phyloP scores from a whole-genome alignment of 768 basidiomycete genomes.

The Pulveroboletus ravenelii region DNA sequence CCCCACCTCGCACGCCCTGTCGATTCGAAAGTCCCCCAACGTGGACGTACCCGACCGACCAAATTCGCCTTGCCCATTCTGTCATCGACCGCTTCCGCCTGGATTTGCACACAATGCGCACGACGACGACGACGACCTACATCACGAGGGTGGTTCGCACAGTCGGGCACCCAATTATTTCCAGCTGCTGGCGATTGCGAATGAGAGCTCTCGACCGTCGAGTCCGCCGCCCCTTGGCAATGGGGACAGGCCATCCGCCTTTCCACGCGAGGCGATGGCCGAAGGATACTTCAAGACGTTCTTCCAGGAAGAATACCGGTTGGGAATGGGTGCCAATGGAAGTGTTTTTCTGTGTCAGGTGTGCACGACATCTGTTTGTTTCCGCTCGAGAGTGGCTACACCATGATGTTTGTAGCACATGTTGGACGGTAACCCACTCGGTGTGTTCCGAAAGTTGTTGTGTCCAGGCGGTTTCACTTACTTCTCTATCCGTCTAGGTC shows the following conservation, averaged over 20 bases:
- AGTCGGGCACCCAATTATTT: constrained; percentile 75
- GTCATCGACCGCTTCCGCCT: constrained; percentile 54
- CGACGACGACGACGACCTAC: constrained; percentile 25
- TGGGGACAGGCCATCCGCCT: constrained; percentile 32
- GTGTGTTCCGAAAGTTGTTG: constrained; percentile 30
- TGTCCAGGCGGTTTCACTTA: constrained; percentile 2
- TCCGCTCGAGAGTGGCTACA: constrained; percentile 3
- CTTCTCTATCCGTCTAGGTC: constrained; percentile 39
- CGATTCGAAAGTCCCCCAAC: constrained; percentile 44
- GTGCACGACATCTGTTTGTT: constrained; percentile 8
- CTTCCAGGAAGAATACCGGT: constrained; percentile 81
- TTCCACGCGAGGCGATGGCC: constrained; percentile 72
- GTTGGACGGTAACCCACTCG: constrained; percentile 80
- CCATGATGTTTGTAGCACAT: constrained; percentile 52
- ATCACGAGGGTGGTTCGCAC: constrained; percentile 38
- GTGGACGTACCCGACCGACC: constrained; percentile 20
- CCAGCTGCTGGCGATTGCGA: constrained; percentile 66
- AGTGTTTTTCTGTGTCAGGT: constrained; percentile 87
- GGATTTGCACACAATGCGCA: constrained; percentile 34
- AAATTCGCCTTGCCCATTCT: constrained; percentile 60
- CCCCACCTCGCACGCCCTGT: constrained; percentile 75
- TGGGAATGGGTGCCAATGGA: constrained; percentile 96
- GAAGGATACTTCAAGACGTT: constrained; percentile 92
- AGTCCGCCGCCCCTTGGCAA: constrained; percentile 38
- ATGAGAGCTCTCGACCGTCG: constrained; percentile 54